phyloP scores from a whole-genome alignment of 2,329 filamentous ascomycete species.

The Colletotrichum lindemuthianum region DNA sequence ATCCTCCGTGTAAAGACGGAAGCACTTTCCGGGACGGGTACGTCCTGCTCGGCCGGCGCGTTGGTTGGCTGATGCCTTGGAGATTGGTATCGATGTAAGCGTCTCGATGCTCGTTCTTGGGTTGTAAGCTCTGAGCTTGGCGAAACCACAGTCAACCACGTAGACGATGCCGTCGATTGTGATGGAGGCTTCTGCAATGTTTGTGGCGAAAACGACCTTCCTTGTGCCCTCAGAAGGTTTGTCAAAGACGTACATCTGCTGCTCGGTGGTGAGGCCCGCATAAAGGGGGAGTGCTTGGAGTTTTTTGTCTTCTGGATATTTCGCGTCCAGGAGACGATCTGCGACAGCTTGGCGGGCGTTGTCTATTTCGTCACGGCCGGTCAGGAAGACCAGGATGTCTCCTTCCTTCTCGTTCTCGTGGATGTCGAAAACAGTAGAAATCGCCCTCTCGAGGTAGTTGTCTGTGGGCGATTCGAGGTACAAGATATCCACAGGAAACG shows the following conservation, averaged over 20 bases:
- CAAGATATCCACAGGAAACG: constrained; percentile 87
- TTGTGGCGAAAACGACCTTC: constrained; percentile 93
- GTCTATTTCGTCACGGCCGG: constrained; percentile 93
- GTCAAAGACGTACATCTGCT: constrained; percentile 96
- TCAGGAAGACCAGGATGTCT: constrained; percentile 91
- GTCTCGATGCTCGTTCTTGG: constrained; percentile 88
- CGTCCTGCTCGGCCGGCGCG: constrained; percentile 90
- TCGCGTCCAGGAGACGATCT: constrained; percentile 37
- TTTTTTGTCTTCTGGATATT: constrained; percentile 59
- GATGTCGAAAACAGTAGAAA: constrained; percentile 88
- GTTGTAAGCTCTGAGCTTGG: constrained; percentile 89
- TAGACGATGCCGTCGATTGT: constrained; percentile 93
- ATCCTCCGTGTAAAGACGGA: constrained; percentile 86
- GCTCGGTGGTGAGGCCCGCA: constrained; percentile 86
- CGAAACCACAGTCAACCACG: constrained; percentile 90
- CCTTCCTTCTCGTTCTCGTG: constrained; percentile 83
- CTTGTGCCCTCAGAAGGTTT: constrained; percentile 81
- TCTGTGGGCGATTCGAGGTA: constrained; percentile 83
- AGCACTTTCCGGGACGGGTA: constrained; percentile 92
- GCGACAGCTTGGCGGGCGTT: constrained; percentile 77
- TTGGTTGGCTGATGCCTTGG: constrained; percentile 92
- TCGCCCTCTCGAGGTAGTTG: constrained; percentile 85
- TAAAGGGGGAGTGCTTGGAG: constrained; percentile 84
- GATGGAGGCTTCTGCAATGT: constrained; percentile 95
- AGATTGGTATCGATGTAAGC: constrained; percentile 82